A percentile compares a stretch with the other conserved stretches of the same genome.
Evolutionary conservation across 768 basidiomycete species (phyloP).

Genomic region (Chalciporus chontae): DNA sequence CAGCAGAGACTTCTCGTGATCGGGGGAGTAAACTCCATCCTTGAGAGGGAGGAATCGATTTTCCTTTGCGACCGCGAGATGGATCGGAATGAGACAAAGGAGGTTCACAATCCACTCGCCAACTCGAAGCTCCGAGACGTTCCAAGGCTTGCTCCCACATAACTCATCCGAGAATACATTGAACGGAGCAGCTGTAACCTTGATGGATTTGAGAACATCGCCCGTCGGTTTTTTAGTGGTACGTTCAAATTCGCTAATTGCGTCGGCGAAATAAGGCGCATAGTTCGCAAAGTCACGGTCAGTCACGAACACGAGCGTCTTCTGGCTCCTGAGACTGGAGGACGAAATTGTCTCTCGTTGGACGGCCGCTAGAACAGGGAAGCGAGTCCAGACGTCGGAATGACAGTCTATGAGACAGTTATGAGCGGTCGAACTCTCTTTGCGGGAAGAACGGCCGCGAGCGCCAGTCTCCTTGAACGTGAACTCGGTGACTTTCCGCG

Average conservation of each 20-base stretch:
- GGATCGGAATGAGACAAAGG: constrained; percentile 61
- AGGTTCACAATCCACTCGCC: constrained; percentile 65
- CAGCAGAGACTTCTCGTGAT: constrained; percentile 49
- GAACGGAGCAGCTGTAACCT: constrained; percentile 32
- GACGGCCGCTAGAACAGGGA: constrained; percentile 54
- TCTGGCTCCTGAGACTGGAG: constrained; percentile 30
- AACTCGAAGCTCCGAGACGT: constrained; percentile 38
- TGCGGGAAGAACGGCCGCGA: constrained; percentile 13
- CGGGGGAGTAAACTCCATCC: constrained; percentile 50
- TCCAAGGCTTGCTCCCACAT: constrained; percentile 17
- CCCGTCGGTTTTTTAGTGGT: constrained; percentile 51
- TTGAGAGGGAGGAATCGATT: constrained; percentile 62
- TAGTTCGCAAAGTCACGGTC: constrained; percentile 35
- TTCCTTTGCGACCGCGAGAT: constrained; percentile 57
- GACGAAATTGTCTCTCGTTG: constrained; percentile 41
- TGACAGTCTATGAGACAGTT: constrained; percentile 55
- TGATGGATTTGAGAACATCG: constrained; percentile 38
- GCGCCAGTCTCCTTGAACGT: constrained; percentile 45
- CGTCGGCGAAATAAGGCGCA: constrained; percentile 40
- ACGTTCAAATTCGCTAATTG: constrained; percentile 46
- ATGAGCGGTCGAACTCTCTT: constrained; percentile 30
- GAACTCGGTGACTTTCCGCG: constrained; percentile 53
- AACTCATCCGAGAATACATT: constrained; percentile 22
- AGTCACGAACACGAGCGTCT: constrained; percentile 43
- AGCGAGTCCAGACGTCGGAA: constrained; percentile 56